Evolutionary conservation across 176 grass and related monocot genomes (phyloP).

Genomic region (Oryza officinalis): DNA sequence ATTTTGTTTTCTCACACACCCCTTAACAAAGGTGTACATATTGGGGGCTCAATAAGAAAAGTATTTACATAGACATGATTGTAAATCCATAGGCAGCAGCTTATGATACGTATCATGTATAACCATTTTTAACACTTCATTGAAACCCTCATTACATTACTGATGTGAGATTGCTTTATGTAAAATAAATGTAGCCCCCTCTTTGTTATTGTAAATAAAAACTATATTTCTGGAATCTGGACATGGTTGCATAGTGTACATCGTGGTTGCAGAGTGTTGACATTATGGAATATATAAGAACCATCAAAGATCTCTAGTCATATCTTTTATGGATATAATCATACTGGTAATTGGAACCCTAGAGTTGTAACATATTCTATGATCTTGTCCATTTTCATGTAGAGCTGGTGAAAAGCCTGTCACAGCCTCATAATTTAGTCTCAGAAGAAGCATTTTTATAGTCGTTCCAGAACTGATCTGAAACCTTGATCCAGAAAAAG

Average conservation of each 20-base stretch:
- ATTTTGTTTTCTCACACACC: neutral
- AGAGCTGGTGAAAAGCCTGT: conserved; percentile 3
- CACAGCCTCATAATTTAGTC: neutral
- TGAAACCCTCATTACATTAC: neutral
- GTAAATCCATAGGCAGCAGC: neutral
- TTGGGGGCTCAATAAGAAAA: neutral
- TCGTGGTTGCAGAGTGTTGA: neutral
- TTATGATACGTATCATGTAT: conserved; percentile 10
- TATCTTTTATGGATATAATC: neutral
- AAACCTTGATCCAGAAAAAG: neutral
- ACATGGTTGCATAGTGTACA: neutral
- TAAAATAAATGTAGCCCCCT: neutral
- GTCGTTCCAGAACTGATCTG: neutral
- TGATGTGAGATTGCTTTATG: neutral
- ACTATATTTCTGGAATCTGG: conserved; percentile 7
- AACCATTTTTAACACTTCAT: neutral
- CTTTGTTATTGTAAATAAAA: conserved; percentile 12
- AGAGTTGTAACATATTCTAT: neutral
- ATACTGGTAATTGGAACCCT: neutral
- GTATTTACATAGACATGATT: neutral
- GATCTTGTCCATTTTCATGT: neutral
- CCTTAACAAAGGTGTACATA: neutral
- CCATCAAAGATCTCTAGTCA: neutral
- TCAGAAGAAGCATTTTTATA: conserved; percentile 6
- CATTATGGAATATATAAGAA: conserved; percentile 4